A percentile compares a stretch with the other conserved stretches of the same genome.
Conservation (phyloP, 2,329 filamentous ascomycete species). For the Graphilbum sp. region DNA sequence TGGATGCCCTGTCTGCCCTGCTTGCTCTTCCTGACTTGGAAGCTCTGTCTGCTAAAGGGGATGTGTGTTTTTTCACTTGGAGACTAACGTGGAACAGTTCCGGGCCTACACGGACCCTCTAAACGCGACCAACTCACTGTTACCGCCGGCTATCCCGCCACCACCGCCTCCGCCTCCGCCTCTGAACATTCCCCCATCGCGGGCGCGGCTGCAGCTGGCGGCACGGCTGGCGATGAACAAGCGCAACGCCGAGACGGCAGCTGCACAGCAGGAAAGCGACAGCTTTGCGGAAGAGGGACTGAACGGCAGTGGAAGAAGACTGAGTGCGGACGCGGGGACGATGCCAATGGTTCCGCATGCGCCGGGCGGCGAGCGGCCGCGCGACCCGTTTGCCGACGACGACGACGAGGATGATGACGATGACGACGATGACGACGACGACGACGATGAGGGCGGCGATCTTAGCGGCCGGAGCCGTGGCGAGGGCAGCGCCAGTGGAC, state of each 20-base stretch:
- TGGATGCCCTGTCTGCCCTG: no score
- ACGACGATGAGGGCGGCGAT: conserved; percentile 15
- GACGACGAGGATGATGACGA: conserved; percentile 27
- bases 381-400: conserved; percentile 41
- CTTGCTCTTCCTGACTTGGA: no score
- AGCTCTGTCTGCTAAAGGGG: no score
- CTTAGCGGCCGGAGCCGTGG: conserved; percentile 12
- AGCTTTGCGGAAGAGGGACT: conserved; percentile 11
- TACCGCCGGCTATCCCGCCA: conserved; percentile 41
- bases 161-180: conserved; percentile 51
- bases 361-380: conserved; percentile 15
- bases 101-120: conserved; percentile 41
- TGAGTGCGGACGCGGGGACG: background rate
- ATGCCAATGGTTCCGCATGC: background rate
- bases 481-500: conserved; percentile 10
- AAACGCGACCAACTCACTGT: conserved; percentile 31
- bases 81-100: conserved; percentile 24
- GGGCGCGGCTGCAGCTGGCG: conserved; percentile 80
- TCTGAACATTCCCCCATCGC: conserved; percentile 70
- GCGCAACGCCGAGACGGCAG: conserved; percentile 30
- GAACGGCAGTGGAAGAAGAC: background rate
- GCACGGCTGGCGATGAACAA: conserved; percentile 66
- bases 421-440: conserved; percentile 34
- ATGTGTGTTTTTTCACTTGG: no score
- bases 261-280: conserved; percentile 24